phyloP scores from a whole-genome alignment of 805 yeast genomes.

The Candida xiaguanensis region DNA sequence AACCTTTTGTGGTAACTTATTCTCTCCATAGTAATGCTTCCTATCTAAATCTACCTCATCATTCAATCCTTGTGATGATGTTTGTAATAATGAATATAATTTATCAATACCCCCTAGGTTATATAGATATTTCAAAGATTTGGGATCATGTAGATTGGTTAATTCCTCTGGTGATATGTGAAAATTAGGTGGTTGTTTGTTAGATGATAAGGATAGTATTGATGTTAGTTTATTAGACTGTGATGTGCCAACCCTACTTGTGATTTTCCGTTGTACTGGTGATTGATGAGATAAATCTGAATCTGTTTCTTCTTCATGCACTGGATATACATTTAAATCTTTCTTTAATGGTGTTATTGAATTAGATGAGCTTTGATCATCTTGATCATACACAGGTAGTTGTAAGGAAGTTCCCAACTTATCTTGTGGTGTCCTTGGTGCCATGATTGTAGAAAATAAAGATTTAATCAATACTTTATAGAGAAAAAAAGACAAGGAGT shows the following conservation, averaged over 20 bases:
- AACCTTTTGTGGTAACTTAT: slow-evolving; percentile 67
- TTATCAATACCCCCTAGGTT: slow-evolving; percentile 44
- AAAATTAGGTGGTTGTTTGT: not conserved
- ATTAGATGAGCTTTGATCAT: slow-evolving; percentile 7
- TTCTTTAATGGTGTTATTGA: slow-evolving; percentile 7
- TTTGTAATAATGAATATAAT: slow-evolving; percentile 27
- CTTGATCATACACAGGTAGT: slow-evolving; percentile 6
- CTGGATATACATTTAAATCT: not conserved
- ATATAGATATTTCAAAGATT: slow-evolving; percentile 43
- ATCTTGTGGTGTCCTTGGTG: slow-evolving; percentile 6
- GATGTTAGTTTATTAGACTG: slow-evolving; percentile 5
- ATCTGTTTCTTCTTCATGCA: not conserved
- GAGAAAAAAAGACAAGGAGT: not conserved
- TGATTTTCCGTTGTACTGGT: not conserved
- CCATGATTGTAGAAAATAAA: slow-evolving; percentile 4
- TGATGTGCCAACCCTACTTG: slow-evolving; percentile 1
- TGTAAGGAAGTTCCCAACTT: slow-evolving; percentile 6
- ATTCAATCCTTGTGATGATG: slow-evolving; percentile 44
- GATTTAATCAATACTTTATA: not conserved
- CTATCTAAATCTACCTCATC: slow-evolving; percentile 36
- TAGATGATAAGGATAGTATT: slow-evolving; percentile 1
- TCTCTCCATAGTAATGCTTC: slow-evolving; percentile 56
- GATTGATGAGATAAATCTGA: not conserved
- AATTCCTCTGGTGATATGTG: slow-evolving; percentile 26
- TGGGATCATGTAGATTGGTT: slow-evolving; percentile 58